Evolutionary conservation across 495 filamentous ascomycete genomes (phyloP), one percentile per base, ranked within the genome.

Genomic region (Chaetomium cochliodes): DNA sequence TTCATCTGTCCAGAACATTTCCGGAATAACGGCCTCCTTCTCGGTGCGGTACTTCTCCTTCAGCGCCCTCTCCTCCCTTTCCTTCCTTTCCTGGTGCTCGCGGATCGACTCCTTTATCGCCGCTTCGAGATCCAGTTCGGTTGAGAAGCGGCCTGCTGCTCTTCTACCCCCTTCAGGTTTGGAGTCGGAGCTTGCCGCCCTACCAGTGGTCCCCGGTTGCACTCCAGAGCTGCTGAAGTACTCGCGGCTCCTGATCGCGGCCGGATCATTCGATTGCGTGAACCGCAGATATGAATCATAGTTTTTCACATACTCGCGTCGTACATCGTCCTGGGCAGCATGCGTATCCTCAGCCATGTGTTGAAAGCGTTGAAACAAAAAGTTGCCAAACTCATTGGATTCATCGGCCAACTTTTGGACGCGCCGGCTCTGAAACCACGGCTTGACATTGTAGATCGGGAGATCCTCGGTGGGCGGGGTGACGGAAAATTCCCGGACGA

Each of bases 21-120:
- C 80, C 0, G 93, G 93, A 50, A 98, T 87, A 3, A 84, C 80
- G 0, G 94, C 94, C 76, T 98, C 94, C 69, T 91, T 92, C 2
- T 87, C 87, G 49, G 86, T 86, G 66, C 93, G 91, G 50, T 89
- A 84, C 51, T 87, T 87, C 39, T 90, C 88, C 64, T 88, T 88
- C 39, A 86, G 83, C 65, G 87, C 87, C 18, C 85, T 84, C 30
- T 88, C 81, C 62, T 88, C 86, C 56, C 86, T 83, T 63, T 91
- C 90, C 51, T 88, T 78, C 69, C 86, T 87, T 70, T 92, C 86
- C 67, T 87, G 86, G n/a, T 86, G 89, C 46, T 88, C 90, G 47
- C 87, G 86, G 58, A 88, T 84, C 2, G 92, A 96, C 64, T 90
- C 87, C 63, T 89, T 85, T 5, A 97, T 74, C 5, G 88, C 90